phyloP scores from a whole-genome alignment of 345 rosid genomes.

The Arabis alpina region DNA sequence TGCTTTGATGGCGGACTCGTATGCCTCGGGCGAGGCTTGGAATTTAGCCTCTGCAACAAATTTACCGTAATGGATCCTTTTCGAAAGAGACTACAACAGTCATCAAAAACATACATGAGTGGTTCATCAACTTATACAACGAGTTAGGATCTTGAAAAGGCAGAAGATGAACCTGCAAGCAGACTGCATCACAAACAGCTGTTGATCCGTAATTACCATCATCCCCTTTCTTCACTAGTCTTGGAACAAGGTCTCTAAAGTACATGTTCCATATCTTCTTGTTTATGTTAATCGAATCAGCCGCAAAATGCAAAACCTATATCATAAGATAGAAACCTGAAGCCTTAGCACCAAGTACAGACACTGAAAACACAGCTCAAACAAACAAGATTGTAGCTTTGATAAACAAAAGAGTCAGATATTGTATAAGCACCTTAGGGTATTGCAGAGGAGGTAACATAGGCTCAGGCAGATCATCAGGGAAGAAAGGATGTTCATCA shows the following conservation, averaged over 20 bases:
- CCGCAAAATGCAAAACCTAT: conserved; percentile 76
- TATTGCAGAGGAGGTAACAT: conserved; percentile 82
- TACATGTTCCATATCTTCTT: conserved; percentile 81
- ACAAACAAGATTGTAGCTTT: neutral
- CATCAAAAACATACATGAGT: neutral
- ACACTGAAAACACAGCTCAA: conserved; percentile 13
- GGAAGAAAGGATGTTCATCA: conserved; percentile 91
- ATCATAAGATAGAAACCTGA: neutral
- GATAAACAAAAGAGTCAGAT: neutral
- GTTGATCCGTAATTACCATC: conserved; percentile 95
- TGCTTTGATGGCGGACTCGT: conserved; percentile 65
- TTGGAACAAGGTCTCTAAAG: conserved; percentile 78
- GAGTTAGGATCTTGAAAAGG: neutral
- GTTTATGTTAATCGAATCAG: conserved; percentile 81
- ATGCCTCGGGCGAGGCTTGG: conserved; percentile 66
- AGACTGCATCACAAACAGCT: conserved; percentile 89
- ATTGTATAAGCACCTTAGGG: conserved; percentile 51
- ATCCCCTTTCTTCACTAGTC: conserved; percentile 75
- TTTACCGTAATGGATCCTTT: conserved; percentile 94
- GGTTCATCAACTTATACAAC: neutral
- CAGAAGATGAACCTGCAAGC: conserved; percentile 68
- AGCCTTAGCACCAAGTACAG: neutral
- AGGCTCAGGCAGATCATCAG: conserved; percentile 68
- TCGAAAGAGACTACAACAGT: conserved; percentile 72
- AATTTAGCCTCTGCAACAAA: conserved; percentile 94